These are phyloP conservation scores for Penicillium sp. DNA, from an alignment of 2,329 filamentous ascomycete species.

Conservation along the genomic window DNA sequence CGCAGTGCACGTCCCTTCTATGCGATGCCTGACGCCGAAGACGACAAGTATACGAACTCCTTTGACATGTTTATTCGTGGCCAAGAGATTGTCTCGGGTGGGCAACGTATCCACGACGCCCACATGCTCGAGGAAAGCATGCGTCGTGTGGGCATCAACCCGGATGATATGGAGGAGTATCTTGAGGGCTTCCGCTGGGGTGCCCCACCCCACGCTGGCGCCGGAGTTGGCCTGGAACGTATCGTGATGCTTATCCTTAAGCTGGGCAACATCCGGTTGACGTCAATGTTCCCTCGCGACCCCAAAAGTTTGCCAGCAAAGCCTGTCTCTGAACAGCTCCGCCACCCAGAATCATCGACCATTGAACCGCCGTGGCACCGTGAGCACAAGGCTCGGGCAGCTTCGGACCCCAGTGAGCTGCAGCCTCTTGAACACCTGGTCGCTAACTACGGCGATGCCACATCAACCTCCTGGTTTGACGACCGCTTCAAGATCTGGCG, in stretches of 20 bases:
- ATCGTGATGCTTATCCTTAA: slow-evolving; percentile 82
- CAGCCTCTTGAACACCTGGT: slow-evolving; percentile 83
- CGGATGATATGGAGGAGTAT: slow-evolving; percentile 85
- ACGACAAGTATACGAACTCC: slow-evolving; percentile 76
- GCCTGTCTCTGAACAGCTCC: slow-evolving; percentile 61
- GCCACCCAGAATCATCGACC: slow-evolving; percentile 85
- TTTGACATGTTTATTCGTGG: slow-evolving; percentile 94
- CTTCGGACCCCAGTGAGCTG: slow-evolving; percentile 51
- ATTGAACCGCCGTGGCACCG: slow-evolving; percentile 63
- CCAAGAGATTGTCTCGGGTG: slow-evolving; percentile 88
- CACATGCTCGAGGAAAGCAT: slow-evolving; percentile 73
- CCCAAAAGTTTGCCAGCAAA: slow-evolving; percentile 78
- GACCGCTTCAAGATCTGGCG: slow-evolving; percentile 86
- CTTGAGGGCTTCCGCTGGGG: slow-evolving; percentile 84
- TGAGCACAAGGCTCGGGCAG: slow-evolving; percentile 39
- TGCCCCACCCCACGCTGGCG: slow-evolving; percentile 83
- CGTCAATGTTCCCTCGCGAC: slow-evolving; percentile 82
- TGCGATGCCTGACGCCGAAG: slow-evolving; percentile 75
- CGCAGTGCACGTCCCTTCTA: slow-evolving; percentile 83
- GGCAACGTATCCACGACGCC: slow-evolving; percentile 86
- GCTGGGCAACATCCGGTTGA: slow-evolving; percentile 84
- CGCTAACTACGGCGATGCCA: slow-evolving; percentile 91
- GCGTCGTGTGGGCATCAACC: slow-evolving; percentile 70
- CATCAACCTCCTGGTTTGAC: slow-evolving; percentile 91
- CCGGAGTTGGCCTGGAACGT: slow-evolving; percentile 85